Base-by-base conservation (phyloP, 2,329 filamentous ascomycete genomes). In the Paecilomyces fulvus region DNA sequence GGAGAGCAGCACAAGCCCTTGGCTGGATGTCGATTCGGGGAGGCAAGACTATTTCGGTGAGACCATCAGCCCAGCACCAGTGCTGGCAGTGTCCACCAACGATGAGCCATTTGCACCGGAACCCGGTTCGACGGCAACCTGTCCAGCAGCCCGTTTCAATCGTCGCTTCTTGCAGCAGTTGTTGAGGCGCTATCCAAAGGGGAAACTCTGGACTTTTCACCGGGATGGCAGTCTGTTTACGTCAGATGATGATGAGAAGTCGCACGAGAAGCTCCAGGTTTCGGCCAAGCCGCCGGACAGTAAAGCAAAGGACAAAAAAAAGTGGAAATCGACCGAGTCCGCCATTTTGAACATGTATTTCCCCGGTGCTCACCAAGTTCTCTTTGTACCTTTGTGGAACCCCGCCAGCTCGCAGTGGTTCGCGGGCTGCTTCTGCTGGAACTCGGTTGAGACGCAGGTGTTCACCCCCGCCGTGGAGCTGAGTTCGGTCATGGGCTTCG, bases 321-420 rank as follows among this genome's bases (percentile, higher is more conserved):
- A 65, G 51, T 65, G 69, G 63, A 64, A 68, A 60, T 65, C 68
- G 51, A 55, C 66, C 17, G 68, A 78, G 63, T 73, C 72, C 52
- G 63, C 65, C 5, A 61, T 73, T 49, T 64, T 79, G 8, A 73
- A 73, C 25, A 66, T 70, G 20, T 74, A 76, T 55, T 80, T 82
- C 51, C 78, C 78, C 0, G 70, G 70, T 21, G 75, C 76, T 1
- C 68, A 73, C 0, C 78, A 78, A 52, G 67, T 82, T 4, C 71
- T 80, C 3, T 81, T 81, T 56, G 66, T 80, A 5, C 79, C 79
- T 0, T 61, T 81, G 0, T 81, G 78, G 75, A 79, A 81, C 61
- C 73, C 75, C 14, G 74, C 73, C 11, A 73, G 70, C 20, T 73
- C 75, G 49, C 67, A 79, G 60, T 75, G 78, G 77, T 70, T 77